These are phyloP conservation scores for Candida tropicalis DNA, from an alignment of 1,139 yeast species.

Conservation along the genomic window DNA sequence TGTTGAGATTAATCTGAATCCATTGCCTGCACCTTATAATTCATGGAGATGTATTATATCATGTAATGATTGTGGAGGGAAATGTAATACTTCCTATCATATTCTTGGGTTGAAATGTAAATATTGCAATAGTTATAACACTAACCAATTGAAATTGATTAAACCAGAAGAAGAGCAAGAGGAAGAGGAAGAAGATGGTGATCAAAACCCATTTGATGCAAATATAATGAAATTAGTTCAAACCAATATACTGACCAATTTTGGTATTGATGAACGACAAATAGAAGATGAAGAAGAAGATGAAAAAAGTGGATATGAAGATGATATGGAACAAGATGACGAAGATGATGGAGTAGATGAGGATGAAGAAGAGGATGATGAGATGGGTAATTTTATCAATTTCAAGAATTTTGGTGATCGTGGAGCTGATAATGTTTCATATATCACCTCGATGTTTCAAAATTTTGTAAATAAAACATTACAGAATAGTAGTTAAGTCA, in stretches of 20 bases:
- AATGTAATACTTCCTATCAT: constrained; percentile 76
- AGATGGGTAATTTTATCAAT: constrained; percentile 27
- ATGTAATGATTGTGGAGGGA: constrained; percentile 90
- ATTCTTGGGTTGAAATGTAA: constrained; percentile 85
- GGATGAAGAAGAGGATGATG: constrained; percentile 22
- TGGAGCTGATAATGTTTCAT: constrained; percentile 28
- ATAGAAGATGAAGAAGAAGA: constrained; percentile 8
- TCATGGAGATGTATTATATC: constrained; percentile 76
- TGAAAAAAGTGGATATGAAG: constrained; percentile 17
- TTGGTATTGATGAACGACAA: constrained; percentile 30
- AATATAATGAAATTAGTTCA: constrained; percentile 34
- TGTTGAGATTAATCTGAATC: constrained; percentile 75
- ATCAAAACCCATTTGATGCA: constrained; percentile 17
- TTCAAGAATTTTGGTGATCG: constrained; percentile 30
- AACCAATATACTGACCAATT: constrained; percentile 42
- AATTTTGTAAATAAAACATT: constrained; percentile 35
- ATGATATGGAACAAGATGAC: constrained; percentile 13
- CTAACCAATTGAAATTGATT: constrained; percentile 67
- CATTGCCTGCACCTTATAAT: constrained; percentile 78
- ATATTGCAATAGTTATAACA: constrained; percentile 84
- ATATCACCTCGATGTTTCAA: constrained; percentile 42
- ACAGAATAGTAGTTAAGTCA: not conserved
- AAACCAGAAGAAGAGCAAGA: constrained; percentile 55
- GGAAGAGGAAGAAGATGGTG: constrained; percentile 23
- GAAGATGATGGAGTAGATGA: constrained; percentile 18